Conservation (phyloP, 352 stramenopile genomes). For the Globisporangium irregulare region DNA sequence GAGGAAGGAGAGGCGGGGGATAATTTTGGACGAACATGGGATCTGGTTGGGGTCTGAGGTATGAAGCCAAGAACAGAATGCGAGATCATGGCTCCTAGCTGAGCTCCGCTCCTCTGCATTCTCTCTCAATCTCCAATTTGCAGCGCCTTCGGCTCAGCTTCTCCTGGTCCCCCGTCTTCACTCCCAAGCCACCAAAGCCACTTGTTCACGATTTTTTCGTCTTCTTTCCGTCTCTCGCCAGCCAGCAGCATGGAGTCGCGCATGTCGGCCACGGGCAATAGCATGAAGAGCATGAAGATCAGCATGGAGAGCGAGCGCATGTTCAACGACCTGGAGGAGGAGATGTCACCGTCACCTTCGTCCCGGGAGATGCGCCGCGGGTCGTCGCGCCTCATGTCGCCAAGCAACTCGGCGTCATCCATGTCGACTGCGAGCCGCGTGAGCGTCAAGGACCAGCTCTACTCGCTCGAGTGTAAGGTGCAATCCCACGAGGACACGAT, state of each 20-base stretch:
- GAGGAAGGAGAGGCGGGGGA: background rate
- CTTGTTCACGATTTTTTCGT: slow-evolving; percentile 8
- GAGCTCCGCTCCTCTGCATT: background rate
- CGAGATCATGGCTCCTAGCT: background rate
- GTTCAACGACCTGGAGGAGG: slow-evolving; percentile 76
- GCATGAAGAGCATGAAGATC: slow-evolving; percentile 84
- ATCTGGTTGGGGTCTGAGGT: background rate
- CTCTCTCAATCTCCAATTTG: slow-evolving; percentile 7
- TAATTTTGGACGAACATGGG: background rate
- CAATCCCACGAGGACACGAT: slow-evolving; percentile 81
- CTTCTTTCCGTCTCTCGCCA: background rate
- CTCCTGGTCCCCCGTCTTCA: background rate
- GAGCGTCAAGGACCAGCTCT: slow-evolving; percentile 81
- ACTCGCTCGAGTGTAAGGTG: slow-evolving; percentile 74
- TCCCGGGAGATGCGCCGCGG: slow-evolving; percentile 56
- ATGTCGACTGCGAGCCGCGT: slow-evolving; percentile 32
- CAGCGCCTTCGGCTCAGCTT: background rate
- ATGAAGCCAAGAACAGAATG: background rate
- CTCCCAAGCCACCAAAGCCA: background rate
- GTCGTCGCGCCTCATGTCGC: slow-evolving; percentile 59
- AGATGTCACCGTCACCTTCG: slow-evolving; percentile 50
- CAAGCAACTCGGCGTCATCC: slow-evolving; percentile 44
- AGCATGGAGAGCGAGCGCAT: slow-evolving; percentile 79
- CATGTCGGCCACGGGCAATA: slow-evolving; percentile 49
- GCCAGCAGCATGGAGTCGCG: slow-evolving; percentile 52